Evolutionary conservation across 768 basidiomycete species (phyloP).

Genomic region (Lyophyllum decastes): DNA sequence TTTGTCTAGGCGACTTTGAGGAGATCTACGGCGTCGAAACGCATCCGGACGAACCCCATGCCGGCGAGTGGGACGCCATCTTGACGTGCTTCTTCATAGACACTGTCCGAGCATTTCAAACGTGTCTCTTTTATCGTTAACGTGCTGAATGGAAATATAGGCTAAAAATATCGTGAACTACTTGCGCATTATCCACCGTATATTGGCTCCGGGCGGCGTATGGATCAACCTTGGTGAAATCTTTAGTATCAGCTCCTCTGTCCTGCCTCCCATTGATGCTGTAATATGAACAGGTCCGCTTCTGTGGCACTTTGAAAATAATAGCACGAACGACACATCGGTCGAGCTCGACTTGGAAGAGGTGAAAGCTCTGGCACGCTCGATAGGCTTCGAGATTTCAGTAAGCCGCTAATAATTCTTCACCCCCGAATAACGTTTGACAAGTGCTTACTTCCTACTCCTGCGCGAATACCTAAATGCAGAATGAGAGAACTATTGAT

Average conservation of each 20-base stretch:
- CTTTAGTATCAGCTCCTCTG: neutral
- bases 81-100: constrained; percentile 98
- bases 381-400: constrained; percentile 80
- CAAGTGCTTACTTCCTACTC: neutral
- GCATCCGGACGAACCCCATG: constrained; percentile 62
- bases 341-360: constrained; percentile 92
- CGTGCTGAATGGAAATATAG: constrained; percentile 34
- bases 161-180: constrained; percentile 93
- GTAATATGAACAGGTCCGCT: constrained; percentile 62
- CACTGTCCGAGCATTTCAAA: constrained; percentile 53
- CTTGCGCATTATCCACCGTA: constrained; percentile 79
- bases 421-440: neutral
- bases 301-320: constrained; percentile 98
- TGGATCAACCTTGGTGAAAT: constrained; percentile 85
- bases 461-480: neutral
- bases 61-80: constrained; percentile 84
- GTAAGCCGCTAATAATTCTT: constrained; percentile 42
- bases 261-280: neutral
- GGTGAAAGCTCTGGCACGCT: constrained; percentile 70
- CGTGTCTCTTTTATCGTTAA: neutral
- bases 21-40: constrained; percentile 78
- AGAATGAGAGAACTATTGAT: constrained; percentile 82
- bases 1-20: constrained; percentile 77
- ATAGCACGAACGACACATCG: constrained; percentile 73
- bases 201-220: constrained; percentile 83